Base-by-base conservation (phyloP, 768 basidiomycete genomes). In the Amanita phalloides region DNA sequence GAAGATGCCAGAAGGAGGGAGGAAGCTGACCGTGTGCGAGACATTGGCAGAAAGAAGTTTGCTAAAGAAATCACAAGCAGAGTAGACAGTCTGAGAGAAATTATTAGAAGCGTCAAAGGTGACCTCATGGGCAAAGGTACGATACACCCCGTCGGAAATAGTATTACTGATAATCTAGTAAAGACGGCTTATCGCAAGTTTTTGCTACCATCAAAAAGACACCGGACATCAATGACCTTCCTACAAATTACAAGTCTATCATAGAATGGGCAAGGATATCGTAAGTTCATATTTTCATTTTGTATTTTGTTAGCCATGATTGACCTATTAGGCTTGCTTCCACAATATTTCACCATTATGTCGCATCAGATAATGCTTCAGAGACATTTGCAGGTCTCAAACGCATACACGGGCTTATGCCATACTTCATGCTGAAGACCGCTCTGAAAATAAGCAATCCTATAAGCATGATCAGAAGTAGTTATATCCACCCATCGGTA, bases 181-280 rank as follows among this genome's bases (percentile, higher is more conserved):
- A 36, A 91, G 91, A 92, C 66, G 96, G 96, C 7, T 71, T 99
- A 20, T 87, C 82, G 23, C 79, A 78, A 51, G 75, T 98, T n/a
- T 99, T 99, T 61, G 79, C 81, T 9, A 86, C 85, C 4, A 87
- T 99, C 64, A 87, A 90, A 67, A 67, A 78, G 37, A 94, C 87
- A 3, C 79, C 86, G 6, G 71, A 82, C 53, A 81, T 94, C 7
- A 74, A 78, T 53, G 78, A 82, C 60, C 68, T 99, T 41, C 95
- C 96, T 5, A 64, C 71, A 6, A 90, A 94, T 55, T 97, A 93
- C 60, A 75, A 80, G 57, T 88, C 92, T 37, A 91, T 97, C 43
- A 63, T 95, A 6, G 95, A 98, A 66, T 99, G 96, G 95, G 96
- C 88, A 4, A 73, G 94, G 50, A 96, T 97, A 62, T 95, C 95